Base-by-base conservation (phyloP, 1,284 basidiomycete species). In the Fistulina hepatica region DNA sequence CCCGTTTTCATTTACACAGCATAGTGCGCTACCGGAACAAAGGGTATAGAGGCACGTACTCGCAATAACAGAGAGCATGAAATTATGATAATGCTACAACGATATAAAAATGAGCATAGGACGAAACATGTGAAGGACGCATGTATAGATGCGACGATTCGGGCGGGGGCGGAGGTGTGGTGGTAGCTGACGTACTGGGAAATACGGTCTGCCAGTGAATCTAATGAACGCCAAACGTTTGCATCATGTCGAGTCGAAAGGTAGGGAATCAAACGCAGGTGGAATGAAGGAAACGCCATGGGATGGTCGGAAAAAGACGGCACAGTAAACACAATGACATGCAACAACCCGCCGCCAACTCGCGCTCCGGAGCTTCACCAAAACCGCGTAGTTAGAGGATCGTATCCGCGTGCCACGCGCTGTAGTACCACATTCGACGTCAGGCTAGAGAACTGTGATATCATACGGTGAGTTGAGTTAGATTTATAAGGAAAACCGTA, bases 381-480 rank as follows among this genome's bases (percentile, higher is more conserved):
- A 34, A 60, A 55, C 21, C 57, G 52, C 3, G 54, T 58, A 20
- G 55, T 52, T 11, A 52, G 37, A 2, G 53, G 37, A 13, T 52
- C 48, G 4, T 55, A 43, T 2, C 49, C 49, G 24, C 49, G 52
- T 11, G 48, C 47, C 60, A 64, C 64, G 12, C 74, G 62, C 22
- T 76, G 53, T 65, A 73, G 67, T 25, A 65, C 64, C 5, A 71
- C 59, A 43, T 73, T 76, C 3, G 68, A 64, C 1, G 70, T 72
- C 47, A 77, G 40, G 43, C 69, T 73, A 19, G 73, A 76, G 42
- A 74, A 77, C 71, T 73, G 40, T 3, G 39, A 34, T 37, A 41
- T 21, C 12, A 24, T 5, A 19, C 24, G 21, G 25, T 44, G 28
- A 46, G 31, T 28, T 9, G 6, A 21, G 9, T 20, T 4, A 11